These are phyloP conservation scores for Melastoma malabathricum DNA, from an alignment of 345 rosid species.

Conservation along the genomic window DNA sequence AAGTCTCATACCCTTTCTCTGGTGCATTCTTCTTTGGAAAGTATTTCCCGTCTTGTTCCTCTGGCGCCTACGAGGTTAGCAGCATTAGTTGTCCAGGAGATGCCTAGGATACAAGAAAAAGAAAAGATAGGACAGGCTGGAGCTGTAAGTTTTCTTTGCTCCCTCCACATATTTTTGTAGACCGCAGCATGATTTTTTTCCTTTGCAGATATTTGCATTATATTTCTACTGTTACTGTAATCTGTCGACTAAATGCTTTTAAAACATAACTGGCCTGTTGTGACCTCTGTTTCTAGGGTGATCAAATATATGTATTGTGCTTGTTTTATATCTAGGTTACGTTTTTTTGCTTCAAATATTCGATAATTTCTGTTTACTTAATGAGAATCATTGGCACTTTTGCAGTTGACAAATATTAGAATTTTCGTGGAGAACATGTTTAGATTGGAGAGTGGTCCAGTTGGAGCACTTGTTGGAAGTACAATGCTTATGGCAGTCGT, in stretches of 20 bases:
- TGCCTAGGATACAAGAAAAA: conserved; percentile 42
- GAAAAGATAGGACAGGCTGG: conserved; percentile 9
- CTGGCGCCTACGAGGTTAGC: conserved; percentile 53
- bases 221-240: background rate
- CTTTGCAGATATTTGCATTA: background rate
- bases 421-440: conserved; percentile 70
- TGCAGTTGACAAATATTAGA: conserved; percentile 20
- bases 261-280: no score
- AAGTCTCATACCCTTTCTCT: conserved; percentile 55
- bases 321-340: no score
- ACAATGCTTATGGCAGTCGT: conserved; percentile 56
- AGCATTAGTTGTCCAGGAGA: conserved; percentile 33
- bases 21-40: conserved; percentile 53
- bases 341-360: background rate
- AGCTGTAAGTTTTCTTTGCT: conserved; percentile 5
- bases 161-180: no score
- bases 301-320: no score
- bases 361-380: background rate
- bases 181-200: no score
- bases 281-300: no score
- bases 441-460: conserved; percentile 53
- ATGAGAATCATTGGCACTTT: background rate
- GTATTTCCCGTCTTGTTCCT: conserved; percentile 54
- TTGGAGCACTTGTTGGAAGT: conserved; percentile 61
- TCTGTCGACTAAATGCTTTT: background rate